phyloP scores from a whole-genome alignment of 495 filamentous ascomycete genomes.

The Sphaerosporella brunnea region DNA sequence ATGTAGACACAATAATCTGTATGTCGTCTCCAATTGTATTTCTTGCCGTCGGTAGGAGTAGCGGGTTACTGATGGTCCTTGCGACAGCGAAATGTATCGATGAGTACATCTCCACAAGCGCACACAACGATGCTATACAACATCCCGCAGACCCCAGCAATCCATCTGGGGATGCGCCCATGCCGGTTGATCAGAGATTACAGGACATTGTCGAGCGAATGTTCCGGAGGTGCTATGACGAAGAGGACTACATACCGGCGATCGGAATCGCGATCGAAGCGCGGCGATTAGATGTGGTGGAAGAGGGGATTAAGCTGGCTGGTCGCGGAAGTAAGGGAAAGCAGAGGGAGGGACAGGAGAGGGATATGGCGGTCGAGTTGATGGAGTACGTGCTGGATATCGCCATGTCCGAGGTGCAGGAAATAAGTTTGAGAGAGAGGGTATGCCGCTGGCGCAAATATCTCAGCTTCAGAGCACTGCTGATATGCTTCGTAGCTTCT shows the following conservation, averaged over 20 bases:
- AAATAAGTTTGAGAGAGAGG: conserved; percentile 67
- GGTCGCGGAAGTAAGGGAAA: conserved; percentile 58
- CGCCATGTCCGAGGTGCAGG: conserved; percentile 94
- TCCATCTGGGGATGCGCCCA: conserved; percentile 11
- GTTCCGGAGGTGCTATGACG: conserved; percentile 75
- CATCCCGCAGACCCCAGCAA: background rate
- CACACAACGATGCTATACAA: conserved; percentile 16
- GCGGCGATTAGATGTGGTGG: conserved; percentile 76
- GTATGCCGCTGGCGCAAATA: conserved; percentile 28
- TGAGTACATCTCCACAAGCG: conserved; percentile 68
- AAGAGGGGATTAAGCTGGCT: conserved; percentile 63
- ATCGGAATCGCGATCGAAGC: conserved; percentile 96
- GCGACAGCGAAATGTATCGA: conserved; percentile 74
- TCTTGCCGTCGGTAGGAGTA: background rate
- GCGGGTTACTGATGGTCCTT: background rate
- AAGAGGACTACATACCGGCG: conserved; percentile 86
- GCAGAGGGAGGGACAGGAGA: conserved; percentile 32
- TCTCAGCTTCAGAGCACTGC: background rate
- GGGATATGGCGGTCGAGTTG: conserved; percentile 63
- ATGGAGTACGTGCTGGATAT: conserved; percentile 94
- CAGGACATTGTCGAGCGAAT: conserved; percentile 69
- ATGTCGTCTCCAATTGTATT: conserved; percentile 17
- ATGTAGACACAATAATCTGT: conserved; percentile 95
- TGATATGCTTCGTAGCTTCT: conserved; percentile 12
- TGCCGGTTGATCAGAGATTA: conserved; percentile 30